Percentiles rank a stretch among this genome's conserved stretches.
phyloP scores from a whole-genome alignment of 306 rosid species.

The Lathyrus aphaca region DNA sequence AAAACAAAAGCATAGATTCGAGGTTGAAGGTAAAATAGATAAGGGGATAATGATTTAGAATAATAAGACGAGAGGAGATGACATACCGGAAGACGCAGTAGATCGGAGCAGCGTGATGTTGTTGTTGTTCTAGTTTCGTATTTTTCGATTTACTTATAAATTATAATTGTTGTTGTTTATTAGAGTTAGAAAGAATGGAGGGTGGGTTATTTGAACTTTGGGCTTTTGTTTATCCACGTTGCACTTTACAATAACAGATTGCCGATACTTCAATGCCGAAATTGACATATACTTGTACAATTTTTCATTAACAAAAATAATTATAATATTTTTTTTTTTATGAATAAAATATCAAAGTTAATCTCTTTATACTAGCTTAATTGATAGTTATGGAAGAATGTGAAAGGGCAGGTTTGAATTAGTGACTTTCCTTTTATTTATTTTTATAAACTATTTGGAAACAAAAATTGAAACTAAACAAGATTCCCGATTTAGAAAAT shows the following conservation, averaged over 20 bases:
- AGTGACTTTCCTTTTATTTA: too few relatives aligned
- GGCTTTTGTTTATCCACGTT: conserved; percentile 40
- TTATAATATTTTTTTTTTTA: too few relatives aligned
- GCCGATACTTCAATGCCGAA: background rate
- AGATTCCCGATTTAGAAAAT: too few relatives aligned
- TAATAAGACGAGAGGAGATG: background rate
- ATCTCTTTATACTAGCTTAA: too few relatives aligned
- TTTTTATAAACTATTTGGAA: too few relatives aligned
- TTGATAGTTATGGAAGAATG: too few relatives aligned
- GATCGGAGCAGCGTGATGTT: background rate
- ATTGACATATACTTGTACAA: too few relatives aligned
- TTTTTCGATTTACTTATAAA: background rate
- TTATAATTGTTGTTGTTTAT: background rate
- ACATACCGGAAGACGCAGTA: conserved; percentile 26
- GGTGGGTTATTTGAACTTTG: conserved; percentile 25
- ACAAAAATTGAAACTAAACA: too few relatives aligned
- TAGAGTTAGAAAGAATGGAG: background rate
- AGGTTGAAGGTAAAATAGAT: background rate
- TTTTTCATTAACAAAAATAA: too few relatives aligned
- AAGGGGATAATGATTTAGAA: background rate
- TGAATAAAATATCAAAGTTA: too few relatives aligned
- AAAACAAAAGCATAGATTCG: conserved; percentile 25
- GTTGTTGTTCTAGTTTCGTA: background rate
- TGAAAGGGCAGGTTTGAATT: too few relatives aligned
- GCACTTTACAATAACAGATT: background rate